Base-by-base conservation (phyloP, 202 grass and related monocot species). In the Dendrocalamus latiflorus region DNA sequence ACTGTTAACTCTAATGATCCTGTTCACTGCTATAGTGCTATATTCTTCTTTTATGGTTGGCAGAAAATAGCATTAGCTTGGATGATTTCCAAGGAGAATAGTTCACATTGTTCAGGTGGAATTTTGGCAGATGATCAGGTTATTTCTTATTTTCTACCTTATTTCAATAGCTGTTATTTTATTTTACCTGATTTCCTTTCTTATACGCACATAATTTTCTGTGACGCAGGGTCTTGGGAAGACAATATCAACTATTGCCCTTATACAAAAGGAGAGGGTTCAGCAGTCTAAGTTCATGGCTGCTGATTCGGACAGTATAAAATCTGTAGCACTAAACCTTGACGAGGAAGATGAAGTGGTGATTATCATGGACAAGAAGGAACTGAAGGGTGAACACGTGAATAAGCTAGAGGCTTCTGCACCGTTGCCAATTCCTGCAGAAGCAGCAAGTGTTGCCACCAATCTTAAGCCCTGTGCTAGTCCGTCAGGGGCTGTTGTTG, bases 61-160 rank as follows among this genome's bases (percentile, higher is more conserved):
- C 79, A 98, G 96, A 98, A 91, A 95, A 93, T 95, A 83, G 93
- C 91, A 65, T 91, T 98, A 81, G 89, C 91, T 82, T 98, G 96
- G 96, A 98, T 98, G 96, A 83, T 95, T 75, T 89, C 83, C 3
- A 98, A 92, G 87, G 96, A 98, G 85, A 93, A 93, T 77, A 98
- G 96, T 72, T 70, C 81, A n/a, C 91, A 90, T 86, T 98, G 93
- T 83, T 70, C 93, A 20, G 96, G 96, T 58, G 96, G 96, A 83
- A 98, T 95, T 80, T 93, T 98, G 61, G 96, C 96, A 81, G 96
- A 98, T 90, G 96, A 98, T 88, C 96, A 98, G 92, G 95, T 97
- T 85, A 63, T 56, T 84, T 86, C 70, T 84, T 0, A 26, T 48
- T 82, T 78, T 65, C 54, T 64, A 89, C 21, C 21, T 82, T 72